These are phyloP conservation scores for Cladosporium sp. DNA, from an alignment of 2,329 filamentous ascomycete species.

Conservation along the genomic window DNA sequence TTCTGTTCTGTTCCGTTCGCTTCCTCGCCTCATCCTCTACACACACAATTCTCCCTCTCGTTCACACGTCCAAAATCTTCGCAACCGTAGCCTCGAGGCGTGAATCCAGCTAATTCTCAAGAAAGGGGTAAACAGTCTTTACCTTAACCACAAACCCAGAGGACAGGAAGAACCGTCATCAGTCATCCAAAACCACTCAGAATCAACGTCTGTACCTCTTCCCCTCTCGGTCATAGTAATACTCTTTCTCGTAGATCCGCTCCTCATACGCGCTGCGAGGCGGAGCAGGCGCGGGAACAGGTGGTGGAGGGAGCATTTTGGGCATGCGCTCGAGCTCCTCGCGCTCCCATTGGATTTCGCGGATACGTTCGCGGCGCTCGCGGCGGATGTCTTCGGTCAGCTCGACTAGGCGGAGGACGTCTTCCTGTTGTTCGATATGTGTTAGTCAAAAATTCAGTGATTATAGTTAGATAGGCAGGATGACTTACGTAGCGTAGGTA, in stretches of 20 bases:
- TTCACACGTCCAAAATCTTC: too few species aligned
- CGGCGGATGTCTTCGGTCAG: slow-evolving; percentile 76
- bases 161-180: too few species aligned
- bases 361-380: slow-evolving; percentile 54
- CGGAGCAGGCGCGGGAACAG: slow-evolving; percentile 34
- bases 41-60: too few species aligned
- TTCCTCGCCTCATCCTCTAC: too few species aligned
- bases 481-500: slow-evolving; percentile 79
- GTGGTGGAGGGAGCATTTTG: slow-evolving; percentile 37
- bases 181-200: too few species aligned
- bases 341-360: slow-evolving; percentile 58
- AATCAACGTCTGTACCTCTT: slow-evolving; percentile 17
- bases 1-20: not conserved
- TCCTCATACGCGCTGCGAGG: slow-evolving; percentile 53
- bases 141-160: too few species aligned
- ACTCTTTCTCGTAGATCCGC: slow-evolving; percentile 61
- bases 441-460: slow-evolving; percentile 11
- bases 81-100: too few species aligned
- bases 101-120: too few species aligned
- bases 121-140: too few species aligned
- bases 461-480: not conserved
- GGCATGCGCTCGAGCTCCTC: slow-evolving; percentile 48
- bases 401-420: slow-evolving; percentile 78
- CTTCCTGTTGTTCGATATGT: slow-evolving; percentile 59
- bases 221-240: slow-evolving; percentile 54